Conservation (phyloP, 23 red algal species). For the Gracilaria vermiculophylla region DNA sequence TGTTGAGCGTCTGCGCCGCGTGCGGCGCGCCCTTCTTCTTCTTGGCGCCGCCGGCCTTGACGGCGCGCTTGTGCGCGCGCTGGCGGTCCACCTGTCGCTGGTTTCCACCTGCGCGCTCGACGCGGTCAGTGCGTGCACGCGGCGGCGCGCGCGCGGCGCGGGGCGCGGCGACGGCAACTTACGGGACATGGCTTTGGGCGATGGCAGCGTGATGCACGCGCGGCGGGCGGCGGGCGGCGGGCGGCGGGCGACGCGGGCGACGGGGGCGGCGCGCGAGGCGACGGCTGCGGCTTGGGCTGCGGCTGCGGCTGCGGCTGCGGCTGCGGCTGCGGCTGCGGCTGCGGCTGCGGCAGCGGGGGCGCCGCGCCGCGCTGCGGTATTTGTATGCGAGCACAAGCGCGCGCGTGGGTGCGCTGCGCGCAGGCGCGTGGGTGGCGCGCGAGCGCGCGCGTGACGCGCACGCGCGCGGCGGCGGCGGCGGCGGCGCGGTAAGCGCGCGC, state of each 20-base stretch:
- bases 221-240: too few relatives aligned
- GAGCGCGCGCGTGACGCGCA: not conserved
- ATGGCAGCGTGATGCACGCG: too few relatives aligned
- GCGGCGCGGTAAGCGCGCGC: too few relatives aligned
- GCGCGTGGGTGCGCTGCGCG: too few relatives aligned
- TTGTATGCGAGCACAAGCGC: not conserved
- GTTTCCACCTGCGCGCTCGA: conserved; percentile 14
- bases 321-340: too few relatives aligned
- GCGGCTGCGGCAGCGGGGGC: too few relatives aligned
- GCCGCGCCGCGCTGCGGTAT: too few relatives aligned
- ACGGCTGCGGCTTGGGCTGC: too few relatives aligned
- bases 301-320: too few relatives aligned
- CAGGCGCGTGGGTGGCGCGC: not conserved
- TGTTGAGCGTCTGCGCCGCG: conserved; percentile 30
- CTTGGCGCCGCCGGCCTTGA: conserved; percentile 2
- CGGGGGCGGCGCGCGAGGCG: too few relatives aligned
- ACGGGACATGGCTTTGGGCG: not conserved
- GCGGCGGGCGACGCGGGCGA: too few relatives aligned
- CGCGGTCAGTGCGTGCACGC: not conserved
- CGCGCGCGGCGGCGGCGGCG: too few relatives aligned
- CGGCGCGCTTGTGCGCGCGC: conserved; percentile 59
- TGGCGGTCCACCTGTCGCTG: conserved; percentile 58
- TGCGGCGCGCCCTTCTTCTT: conserved; percentile 41
- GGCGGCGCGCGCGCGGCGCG: not conserved
- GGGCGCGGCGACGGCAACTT: not conserved